A percentile compares a stretch with the other conserved stretches of the same genome.
Evolutionary conservation across 2,329 filamentous ascomycete species (phyloP).

Genomic region (Trichoderma aggressivum): DNA sequence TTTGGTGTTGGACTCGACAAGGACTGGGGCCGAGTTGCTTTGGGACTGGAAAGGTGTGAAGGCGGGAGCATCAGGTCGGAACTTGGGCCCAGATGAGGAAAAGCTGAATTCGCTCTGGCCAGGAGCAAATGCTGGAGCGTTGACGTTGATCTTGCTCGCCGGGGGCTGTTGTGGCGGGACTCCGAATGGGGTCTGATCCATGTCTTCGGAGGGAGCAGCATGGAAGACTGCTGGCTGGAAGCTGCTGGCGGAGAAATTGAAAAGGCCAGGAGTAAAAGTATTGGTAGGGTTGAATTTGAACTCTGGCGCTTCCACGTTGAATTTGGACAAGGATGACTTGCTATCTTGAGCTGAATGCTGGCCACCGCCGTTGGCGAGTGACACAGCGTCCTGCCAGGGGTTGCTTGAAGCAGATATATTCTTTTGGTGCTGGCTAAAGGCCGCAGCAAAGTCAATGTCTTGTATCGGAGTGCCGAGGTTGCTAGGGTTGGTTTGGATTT

Average conservation of each 20-base stretch:
- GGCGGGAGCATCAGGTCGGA: conserved; percentile 71
- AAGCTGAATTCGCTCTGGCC: conserved; percentile 64
- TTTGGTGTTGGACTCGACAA: conserved; percentile 43
- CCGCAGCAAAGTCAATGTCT: conserved; percentile 44
- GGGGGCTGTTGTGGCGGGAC: conserved; percentile 33
- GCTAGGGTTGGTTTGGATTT: conserved; percentile 72
- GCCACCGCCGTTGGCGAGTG: conserved; percentile 34
- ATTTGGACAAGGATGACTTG: conserved; percentile 66
- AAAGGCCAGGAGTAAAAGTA: conserved; percentile 49
- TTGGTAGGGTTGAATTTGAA: conserved; percentile 71
- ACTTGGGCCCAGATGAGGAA: conserved; percentile 61
- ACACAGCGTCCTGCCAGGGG: conserved; percentile 57
- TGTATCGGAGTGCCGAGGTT: conserved; percentile 62
- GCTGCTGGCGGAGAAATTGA: conserved; percentile 45
- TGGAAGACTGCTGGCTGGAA: conserved; percentile 52
- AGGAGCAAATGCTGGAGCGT: conserved; percentile 70
- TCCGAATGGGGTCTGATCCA: conserved; percentile 22
- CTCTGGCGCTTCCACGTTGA: conserved; percentile 86
- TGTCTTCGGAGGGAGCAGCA: not conserved
- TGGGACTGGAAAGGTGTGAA: conserved; percentile 63
- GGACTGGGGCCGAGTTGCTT: conserved; percentile 44
- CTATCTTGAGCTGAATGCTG: conserved; percentile 56
- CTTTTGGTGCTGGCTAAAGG: conserved; percentile 49
- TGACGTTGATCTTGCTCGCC: conserved; percentile 60
- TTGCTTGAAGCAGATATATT: conserved; percentile 58